A percentile compares a stretch with the other conserved stretches of the same genome.
Evolutionary conservation across 164 flowering plant species (phyloP).

Genomic region (Nymphaea thermarum): DNA sequence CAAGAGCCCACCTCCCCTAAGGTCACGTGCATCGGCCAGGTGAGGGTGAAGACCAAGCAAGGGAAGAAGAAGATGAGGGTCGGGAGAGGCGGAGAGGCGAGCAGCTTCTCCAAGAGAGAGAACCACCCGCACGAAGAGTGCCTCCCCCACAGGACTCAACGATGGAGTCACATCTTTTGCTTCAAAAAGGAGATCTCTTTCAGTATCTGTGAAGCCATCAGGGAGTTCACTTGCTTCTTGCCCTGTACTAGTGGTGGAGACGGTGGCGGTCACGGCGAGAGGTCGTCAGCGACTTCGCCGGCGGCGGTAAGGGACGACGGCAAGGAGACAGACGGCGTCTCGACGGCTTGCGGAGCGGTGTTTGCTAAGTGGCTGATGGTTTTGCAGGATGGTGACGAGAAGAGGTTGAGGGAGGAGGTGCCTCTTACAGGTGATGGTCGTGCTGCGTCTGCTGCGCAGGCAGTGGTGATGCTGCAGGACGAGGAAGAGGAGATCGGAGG

Average conservation of each 20-base stretch:
- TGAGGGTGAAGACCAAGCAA: slow-evolving; percentile 72
- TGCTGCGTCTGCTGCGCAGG: neutral
- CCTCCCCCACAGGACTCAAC: slow-evolving; percentile 43
- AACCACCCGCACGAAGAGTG: slow-evolving; percentile 24
- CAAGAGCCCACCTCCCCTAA: slow-evolving; percentile 88
- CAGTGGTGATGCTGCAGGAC: slow-evolving; percentile 1
- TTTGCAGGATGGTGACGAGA: slow-evolving; percentile 34
- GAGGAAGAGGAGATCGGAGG: slow-evolving; percentile 15
- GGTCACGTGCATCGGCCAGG: slow-evolving; percentile 92
- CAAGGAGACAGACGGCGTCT: slow-evolving; percentile 7
- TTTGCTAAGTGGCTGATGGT: slow-evolving; percentile 60
- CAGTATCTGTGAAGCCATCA: slow-evolving; percentile 69
- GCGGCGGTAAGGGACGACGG: slow-evolving; percentile 8
- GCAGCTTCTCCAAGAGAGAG: slow-evolving; percentile 36
- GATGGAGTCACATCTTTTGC: slow-evolving; percentile 52
- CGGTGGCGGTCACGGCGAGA: slow-evolving; percentile 1
- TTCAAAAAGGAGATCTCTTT: slow-evolving; percentile 30
- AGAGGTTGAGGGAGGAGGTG: slow-evolving; percentile 42
- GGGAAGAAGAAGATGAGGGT: slow-evolving; percentile 40
- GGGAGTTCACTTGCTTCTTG: slow-evolving; percentile 66
- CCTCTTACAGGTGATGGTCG: slow-evolving; percentile 6
- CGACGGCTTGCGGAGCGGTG: slow-evolving; percentile 44
- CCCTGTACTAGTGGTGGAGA: slow-evolving; percentile 27
- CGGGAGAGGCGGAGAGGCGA: slow-evolving; percentile 38
- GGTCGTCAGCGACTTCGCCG: slow-evolving; percentile 22